These are phyloP conservation scores for Vaccinium corymbosum DNA, from an alignment of 148 eudicot genomes.

Conservation along the genomic window DNA sequence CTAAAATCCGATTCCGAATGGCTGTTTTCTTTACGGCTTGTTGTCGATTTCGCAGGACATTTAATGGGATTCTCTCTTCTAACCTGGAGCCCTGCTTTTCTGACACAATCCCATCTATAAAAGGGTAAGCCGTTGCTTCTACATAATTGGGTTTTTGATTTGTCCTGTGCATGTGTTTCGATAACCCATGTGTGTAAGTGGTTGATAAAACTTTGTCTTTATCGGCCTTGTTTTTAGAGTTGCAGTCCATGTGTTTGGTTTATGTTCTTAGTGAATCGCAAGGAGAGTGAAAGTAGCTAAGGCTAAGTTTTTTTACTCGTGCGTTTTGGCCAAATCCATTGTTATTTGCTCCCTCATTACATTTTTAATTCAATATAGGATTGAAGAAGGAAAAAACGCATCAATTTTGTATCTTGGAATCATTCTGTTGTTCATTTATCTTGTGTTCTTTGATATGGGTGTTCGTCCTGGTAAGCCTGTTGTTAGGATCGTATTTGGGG, in stretches of 20 bases:
- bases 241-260: background rate
- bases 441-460: constrained; percentile 9
- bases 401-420: background rate
- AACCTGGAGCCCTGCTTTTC: background rate
- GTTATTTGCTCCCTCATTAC: background rate
- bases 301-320: background rate
- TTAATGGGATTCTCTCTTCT: constrained; percentile 3
- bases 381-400: background rate
- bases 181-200: background rate
- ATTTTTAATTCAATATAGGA: background rate
- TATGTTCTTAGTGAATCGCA: background rate
- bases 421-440: background rate
- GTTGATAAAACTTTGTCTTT: background rate
- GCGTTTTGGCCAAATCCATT: background rate
- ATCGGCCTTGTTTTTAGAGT: background rate
- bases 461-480: background rate
- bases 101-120: constrained; percentile 8
- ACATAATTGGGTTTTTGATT: background rate
- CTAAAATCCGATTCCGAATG: background rate
- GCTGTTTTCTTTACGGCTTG: background rate
- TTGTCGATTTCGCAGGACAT: constrained; percentile 10
- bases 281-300: background rate
- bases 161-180: background rate
- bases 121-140: constrained; percentile 2
- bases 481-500: background rate